A percentile compares a stretch with the other conserved stretches of the same genome.
Evolutionary conservation across 345 rosid genomes (phyloP).

Genomic region (Xanthoceras sorbifolium): DNA sequence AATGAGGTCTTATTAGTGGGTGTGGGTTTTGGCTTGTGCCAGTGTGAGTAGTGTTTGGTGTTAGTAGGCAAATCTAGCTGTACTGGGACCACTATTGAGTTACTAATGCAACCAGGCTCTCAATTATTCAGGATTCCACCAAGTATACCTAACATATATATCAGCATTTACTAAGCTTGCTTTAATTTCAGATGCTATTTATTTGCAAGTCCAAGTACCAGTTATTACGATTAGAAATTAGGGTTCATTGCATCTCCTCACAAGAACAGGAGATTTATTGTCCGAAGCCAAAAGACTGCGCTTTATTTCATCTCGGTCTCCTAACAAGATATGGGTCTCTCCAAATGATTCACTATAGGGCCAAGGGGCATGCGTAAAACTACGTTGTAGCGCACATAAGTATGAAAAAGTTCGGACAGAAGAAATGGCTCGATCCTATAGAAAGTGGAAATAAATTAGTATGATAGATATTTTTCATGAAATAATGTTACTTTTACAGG

Average conservation of each 20-base stretch:
- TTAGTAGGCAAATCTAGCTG: constrained; percentile 8
- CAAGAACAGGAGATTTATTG: background rate
- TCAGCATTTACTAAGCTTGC: constrained; percentile 6
- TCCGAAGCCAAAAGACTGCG: background rate
- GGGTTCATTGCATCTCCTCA: constrained; percentile 4
- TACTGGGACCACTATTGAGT: constrained; percentile 14
- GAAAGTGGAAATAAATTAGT: constrained; percentile 32
- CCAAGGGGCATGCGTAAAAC: background rate
- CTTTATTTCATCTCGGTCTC: background rate
- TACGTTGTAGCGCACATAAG: background rate
- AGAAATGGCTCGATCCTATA: constrained; percentile 2
- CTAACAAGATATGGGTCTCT: background rate
- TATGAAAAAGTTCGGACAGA: too few species aligned
- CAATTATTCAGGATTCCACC: constrained; percentile 7
- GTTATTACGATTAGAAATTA: background rate
- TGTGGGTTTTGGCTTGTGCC: background rate
- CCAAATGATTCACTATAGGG: background rate
- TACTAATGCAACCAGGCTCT: background rate
- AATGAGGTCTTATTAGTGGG: background rate
- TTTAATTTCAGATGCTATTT: constrained; percentile 5
- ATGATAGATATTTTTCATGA: constrained; percentile 19
- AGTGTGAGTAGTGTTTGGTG: background rate
- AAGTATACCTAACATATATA: constrained; percentile 5
- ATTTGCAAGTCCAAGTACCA: background rate
- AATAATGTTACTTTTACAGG: constrained; percentile 21